Base-by-base conservation (phyloP, 768 basidiomycete genomes). In the Baorangia bicolor region DNA sequence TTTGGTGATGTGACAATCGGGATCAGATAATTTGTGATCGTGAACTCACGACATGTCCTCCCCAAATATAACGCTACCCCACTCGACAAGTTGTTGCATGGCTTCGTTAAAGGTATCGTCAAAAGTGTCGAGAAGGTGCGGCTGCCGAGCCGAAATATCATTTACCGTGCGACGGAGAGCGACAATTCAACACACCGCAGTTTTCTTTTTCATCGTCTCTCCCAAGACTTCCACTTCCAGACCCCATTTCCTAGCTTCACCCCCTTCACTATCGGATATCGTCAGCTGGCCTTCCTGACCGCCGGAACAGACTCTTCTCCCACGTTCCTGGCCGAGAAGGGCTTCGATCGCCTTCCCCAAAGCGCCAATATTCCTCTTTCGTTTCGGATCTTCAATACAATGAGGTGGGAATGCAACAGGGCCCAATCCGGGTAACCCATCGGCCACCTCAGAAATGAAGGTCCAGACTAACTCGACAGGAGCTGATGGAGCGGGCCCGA, bases 211-310 rank as follows among this genome's bases (percentile, higher is more conserved):
- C 79, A 88, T 80, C 31, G 65, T 70, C 27, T 85, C 79, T 53
- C 79, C 78, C 59, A 94, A 69, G 13, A 70, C 73, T 42, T 79
- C 78, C n/a, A 88, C 66, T 53, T 85, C 81, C 27, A 86, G 59
- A 44, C 92, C 92, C 87, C 88, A 93, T 64, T 77, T 81, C 67
- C 78, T 80, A n/a, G 89, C 91, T 61, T 90, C 86, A 56, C 84
- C 83, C 12, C 82, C 85, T 51, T 85, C 81, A 54, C 72, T 67
- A 43, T 82, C 82, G 18, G 71, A 66, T 59, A 61, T 41, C 27
- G 56, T 57, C 49, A 44, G 25, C 47, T 53, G 65, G 43, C 27
- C 57, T 53, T 61, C 60, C 44, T 71, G 73, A 33, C 78, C 80
- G 37, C 85, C 83, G 37, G 74, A 76, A 69, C 92, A 94, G 11